Conservation (phyloP, 1,139 yeast genomes). For the Blastobotrys capitulatus region DNA sequence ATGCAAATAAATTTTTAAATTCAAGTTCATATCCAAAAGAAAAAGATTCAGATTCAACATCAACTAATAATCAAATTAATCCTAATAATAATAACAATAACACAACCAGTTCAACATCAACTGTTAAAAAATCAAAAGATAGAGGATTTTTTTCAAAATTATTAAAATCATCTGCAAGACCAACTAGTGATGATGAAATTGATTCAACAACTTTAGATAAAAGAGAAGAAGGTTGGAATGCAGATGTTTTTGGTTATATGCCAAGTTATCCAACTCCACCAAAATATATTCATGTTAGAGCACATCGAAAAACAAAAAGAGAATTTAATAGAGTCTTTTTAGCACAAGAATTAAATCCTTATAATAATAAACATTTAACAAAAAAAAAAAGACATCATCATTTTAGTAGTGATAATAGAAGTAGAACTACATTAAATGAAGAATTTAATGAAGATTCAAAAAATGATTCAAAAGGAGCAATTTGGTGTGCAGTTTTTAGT, state of each 20-base stretch:
- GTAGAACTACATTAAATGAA: not conserved
- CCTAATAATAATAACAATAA: not conserved
- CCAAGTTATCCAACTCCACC: conserved; percentile 31
- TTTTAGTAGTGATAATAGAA: not conserved
- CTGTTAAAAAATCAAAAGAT: not conserved
- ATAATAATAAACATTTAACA: not conserved
- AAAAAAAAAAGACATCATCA: conserved; percentile 5
- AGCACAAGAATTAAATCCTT: conserved; percentile 61
- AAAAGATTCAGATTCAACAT: not conserved
- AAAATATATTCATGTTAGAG: conserved; percentile 35
- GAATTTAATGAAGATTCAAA: not conserved
- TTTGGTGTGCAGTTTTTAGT: conserved; percentile 71
- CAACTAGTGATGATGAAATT: conserved; percentile 24
- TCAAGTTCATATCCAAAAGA: not conserved
- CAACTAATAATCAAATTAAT: not conserved
- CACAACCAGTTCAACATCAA: not conserved
- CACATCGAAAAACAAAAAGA: conserved; percentile 31
- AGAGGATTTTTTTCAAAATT: conserved; percentile 20
- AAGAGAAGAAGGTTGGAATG: conserved; percentile 34
- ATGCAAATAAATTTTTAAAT: conserved; percentile 1
- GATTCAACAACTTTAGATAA: conserved; percentile 17
- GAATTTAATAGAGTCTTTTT: conserved; percentile 56
- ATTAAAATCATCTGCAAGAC: conserved; percentile 21
- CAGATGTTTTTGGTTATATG: conserved; percentile 30
- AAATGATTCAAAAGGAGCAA: conserved; percentile 38